Evolutionary conservation across 1,139 yeast species (phyloP).

Genomic region (Saccharomycopsis hybrid): DNA sequence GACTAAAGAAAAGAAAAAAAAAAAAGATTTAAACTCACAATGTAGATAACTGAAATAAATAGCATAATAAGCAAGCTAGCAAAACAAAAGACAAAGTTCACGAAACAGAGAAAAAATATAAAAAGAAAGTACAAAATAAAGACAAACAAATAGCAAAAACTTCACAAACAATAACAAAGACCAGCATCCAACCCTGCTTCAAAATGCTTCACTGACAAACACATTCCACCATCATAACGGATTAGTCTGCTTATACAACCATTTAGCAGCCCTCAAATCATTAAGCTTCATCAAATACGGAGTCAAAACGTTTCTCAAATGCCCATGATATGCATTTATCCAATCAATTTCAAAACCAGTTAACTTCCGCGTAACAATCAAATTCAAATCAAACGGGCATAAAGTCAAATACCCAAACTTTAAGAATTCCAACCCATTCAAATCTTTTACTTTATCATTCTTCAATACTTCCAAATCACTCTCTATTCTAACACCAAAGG

Average conservation of each 20-base stretch:
- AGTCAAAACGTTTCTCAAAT: constrained; percentile 52
- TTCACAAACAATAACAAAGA: neutral
- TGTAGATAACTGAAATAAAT: neutral
- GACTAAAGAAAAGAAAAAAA: neutral
- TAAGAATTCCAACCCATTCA: constrained; percentile 53
- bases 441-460: constrained; percentile 28
- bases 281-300: constrained; percentile 38
- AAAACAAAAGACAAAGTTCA: neutral
- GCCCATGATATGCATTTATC: constrained; percentile 63
- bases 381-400: constrained; percentile 74
- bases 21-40: neutral
- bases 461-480: constrained; percentile 60
- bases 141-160: neutral
- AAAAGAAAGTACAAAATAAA: neutral
- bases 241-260: constrained; percentile 73
- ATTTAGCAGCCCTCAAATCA: constrained; percentile 50
- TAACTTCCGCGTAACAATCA: constrained; percentile 54
- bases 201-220: too few species aligned
- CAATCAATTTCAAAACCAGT: constrained; percentile 56
- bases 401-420: constrained; percentile 81
- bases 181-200: neutral
- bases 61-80: neutral
- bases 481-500: constrained; percentile 90
- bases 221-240: too few species aligned
- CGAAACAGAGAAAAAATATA: neutral